Base-by-base conservation (phyloP, 2,329 filamentous ascomycete species). In the Trematosphaeria pertusa region DNA sequence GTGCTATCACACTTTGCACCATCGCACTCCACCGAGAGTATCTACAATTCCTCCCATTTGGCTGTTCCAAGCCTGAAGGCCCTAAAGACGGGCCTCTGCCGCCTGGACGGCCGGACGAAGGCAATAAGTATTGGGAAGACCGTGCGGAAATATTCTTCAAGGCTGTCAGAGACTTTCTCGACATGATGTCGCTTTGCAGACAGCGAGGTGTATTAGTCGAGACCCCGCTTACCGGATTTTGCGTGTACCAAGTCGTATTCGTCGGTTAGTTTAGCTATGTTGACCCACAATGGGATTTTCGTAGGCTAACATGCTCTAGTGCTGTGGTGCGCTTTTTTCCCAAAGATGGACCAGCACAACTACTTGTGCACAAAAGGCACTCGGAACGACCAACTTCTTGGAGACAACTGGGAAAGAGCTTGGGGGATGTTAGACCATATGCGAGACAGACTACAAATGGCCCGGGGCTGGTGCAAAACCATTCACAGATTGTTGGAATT, bases 1-100 rank as follows among this genome's bases (percentile, higher is more conserved):
- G 85, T 57, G 78, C 88, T 1, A 81, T 83, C 48, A 80, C 81
- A 1, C 74, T 89, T 2, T 88, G 84, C 62, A 78, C 81, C 45
- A 85, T 90, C 52, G 83, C 87, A 73, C 75, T 89, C 20, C 84
- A 88, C 59, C 78, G 86, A 51, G 85, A 88, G 63, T 88, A 86
- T 51, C 78, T 88, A 19, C 85, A 86, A 0, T 87, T 87, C 59
- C 78, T 87, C 12, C 83, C 86, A 2, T 74, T 87, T 34, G 72
- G 74, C 14, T 76, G 74, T 53, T 60, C 67, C 17, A 77, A 77
- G 56, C 81, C 81, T 2, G 61, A 75, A 34, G 81, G 81, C 2
- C 86, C 86, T 0, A 67, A 87, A 9, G 86, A 88, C 56, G 75
- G 76, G 38, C 82, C 84, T 2, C 73, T 72, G 0, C 84, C 86